These are phyloP conservation scores for Mortierella sp. DNA, from an alignment of 371 early-diverging fungal genomes.

Conservation along the genomic window DNA sequence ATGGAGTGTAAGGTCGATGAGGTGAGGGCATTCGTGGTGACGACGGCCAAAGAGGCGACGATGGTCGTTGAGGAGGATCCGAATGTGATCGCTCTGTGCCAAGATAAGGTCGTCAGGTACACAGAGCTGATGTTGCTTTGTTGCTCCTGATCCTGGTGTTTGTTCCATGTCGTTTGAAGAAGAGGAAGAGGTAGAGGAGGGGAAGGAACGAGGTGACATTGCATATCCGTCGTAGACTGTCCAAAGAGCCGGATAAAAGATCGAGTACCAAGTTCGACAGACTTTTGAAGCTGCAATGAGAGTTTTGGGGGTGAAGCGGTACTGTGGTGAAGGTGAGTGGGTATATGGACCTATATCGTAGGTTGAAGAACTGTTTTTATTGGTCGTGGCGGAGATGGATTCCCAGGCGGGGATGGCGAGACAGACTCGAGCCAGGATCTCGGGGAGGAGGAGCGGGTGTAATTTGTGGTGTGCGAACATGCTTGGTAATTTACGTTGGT, in stretches of 20 bases:
- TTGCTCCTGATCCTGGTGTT: background rate
- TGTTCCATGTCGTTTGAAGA: background rate
- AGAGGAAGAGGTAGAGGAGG: background rate
- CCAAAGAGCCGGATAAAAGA: constrained; percentile 32
- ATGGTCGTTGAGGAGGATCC: constrained; percentile 12
- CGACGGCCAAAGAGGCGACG: background rate
- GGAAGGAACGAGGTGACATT: constrained; percentile 13
- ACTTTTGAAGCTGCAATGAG: constrained; percentile 19
- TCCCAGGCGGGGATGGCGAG: constrained; percentile 17
- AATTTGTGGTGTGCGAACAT: background rate
- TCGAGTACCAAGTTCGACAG: constrained; percentile 19
- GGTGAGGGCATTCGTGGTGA: constrained; percentile 12
- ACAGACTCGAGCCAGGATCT: constrained; percentile 21
- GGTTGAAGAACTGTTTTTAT: background rate
- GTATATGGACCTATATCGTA: background rate
- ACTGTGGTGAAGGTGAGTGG: background rate
- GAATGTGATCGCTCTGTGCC: constrained; percentile 13
- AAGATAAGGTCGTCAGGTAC: constrained; percentile 14
- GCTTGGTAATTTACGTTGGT: background rate
- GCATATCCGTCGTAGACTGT: constrained; percentile 24
- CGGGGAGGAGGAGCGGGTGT: constrained; percentile 27
- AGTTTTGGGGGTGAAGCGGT: constrained; percentile 16
- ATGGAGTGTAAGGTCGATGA: constrained; percentile 16
- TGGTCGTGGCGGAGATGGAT: background rate
- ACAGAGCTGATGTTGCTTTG: background rate